Evolutionary conservation across 192 early-diverging fungal genomes (phyloP).

Genomic region (Backusella mclennaniae): DNA sequence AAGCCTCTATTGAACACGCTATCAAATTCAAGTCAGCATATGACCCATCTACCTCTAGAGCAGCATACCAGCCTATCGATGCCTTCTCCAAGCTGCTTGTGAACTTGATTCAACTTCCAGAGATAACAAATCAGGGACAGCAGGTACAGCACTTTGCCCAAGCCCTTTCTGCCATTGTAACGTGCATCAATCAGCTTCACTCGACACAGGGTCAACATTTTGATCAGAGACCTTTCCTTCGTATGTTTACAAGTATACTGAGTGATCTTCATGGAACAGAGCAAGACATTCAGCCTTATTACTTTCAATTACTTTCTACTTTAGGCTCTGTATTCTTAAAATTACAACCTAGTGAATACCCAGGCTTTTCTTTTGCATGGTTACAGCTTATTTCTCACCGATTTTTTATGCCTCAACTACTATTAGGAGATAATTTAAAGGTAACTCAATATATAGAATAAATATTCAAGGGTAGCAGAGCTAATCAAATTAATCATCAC

Average conservation of each 20-base stretch:
- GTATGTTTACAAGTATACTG: constrained; percentile 82
- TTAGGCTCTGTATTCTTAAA: constrained; percentile 53
- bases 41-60: constrained; percentile 45
- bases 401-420: constrained; percentile 86
- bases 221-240: constrained; percentile 89
- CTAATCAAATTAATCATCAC: not conserved
- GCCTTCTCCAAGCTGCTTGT: constrained; percentile 90
- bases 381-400: constrained; percentile 91
- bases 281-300: constrained; percentile 62
- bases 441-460: not conserved
- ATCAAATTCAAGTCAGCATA: constrained; percentile 50
- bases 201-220: constrained; percentile 71
- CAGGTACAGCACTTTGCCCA: not conserved
- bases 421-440: constrained; percentile 69
- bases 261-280: constrained; percentile 74
- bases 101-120: constrained; percentile 68
- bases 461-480: no score
- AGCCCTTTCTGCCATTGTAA: constrained; percentile 53
- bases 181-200: constrained; percentile 83
- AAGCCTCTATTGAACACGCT: constrained; percentile 80
- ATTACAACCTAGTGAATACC: constrained; percentile 76
- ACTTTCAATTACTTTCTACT: constrained; percentile 81
- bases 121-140: constrained; percentile 58
- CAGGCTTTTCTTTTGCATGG: constrained; percentile 95
- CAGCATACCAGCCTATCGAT: constrained; percentile 83